Evolutionary conservation across 257 asterid genomes (phyloP).

Genomic region (Nyctanthes arbortristis): DNA sequence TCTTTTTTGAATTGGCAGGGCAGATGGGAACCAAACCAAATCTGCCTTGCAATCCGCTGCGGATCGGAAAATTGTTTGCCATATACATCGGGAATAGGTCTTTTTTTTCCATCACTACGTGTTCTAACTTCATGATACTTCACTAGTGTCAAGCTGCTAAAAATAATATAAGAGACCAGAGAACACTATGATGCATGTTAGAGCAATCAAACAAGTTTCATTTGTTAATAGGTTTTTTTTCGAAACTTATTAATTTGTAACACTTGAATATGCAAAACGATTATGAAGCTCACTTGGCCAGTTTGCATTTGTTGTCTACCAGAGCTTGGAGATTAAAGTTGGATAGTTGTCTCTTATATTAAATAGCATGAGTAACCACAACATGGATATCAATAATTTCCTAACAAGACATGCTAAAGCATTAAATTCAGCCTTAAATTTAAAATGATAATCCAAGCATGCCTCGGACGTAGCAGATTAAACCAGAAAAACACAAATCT

Average conservation of each 20-base stretch:
- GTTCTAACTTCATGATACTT: not conserved
- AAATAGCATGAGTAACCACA: not conserved
- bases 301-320: not conserved
- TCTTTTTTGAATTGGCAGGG: no score
- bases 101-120: no score
- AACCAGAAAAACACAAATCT: not conserved
- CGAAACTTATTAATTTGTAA: not conserved
- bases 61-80: no score
- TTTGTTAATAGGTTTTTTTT: not conserved
- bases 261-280: not conserved
- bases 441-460: not conserved
- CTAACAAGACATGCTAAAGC: slow-evolving; percentile 1
- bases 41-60: no score
- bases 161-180: not conserved
- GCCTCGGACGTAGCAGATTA: not conserved
- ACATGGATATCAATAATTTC: not conserved
- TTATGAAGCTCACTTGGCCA: not conserved
- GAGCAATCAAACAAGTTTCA: not conserved
- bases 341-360: not conserved
- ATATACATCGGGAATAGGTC: no score
- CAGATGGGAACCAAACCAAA: no score
- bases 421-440: not conserved
- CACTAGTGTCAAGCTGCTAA: not conserved
- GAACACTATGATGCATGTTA: not conserved
- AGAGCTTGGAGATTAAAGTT: not conserved